Conservation (phyloP, 139 green algal species). For the Choricystis sp. region DNA sequence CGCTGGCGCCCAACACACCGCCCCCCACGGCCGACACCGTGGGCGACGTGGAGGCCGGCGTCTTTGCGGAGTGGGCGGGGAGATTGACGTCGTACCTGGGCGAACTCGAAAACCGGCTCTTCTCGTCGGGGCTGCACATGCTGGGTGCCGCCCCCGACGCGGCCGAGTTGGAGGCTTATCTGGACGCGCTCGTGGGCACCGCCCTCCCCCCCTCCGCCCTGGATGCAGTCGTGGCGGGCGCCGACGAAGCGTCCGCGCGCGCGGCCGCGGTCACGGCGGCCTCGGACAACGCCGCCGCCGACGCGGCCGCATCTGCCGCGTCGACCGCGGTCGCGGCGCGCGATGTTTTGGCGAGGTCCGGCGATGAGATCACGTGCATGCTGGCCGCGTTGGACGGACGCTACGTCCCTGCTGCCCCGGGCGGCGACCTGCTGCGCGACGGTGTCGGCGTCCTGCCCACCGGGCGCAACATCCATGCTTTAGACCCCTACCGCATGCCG, state of each 20-base stretch:
- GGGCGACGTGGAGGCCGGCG: slow-evolving; percentile 13
- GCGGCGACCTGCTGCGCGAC: slow-evolving; percentile 88
- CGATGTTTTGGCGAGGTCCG: slow-evolving; percentile 57
- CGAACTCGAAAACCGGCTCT: slow-evolving; percentile 84
- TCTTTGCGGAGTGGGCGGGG: slow-evolving; percentile 52
- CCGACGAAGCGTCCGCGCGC: neutral
- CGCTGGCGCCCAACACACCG: no score
- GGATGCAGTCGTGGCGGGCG: slow-evolving; percentile 28
- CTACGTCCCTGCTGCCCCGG: slow-evolving; percentile 73
- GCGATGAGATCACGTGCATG: slow-evolving; percentile 58
- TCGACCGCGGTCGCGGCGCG: neutral
- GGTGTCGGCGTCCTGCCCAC: slow-evolving; percentile 85
- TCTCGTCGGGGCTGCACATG: slow-evolving; percentile 86
- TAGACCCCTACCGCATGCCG: slow-evolving; percentile 97
- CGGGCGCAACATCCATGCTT: slow-evolving; percentile 91
- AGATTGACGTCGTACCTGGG: slow-evolving; percentile 72
- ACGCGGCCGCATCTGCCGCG: neutral
- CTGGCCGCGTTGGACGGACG: slow-evolving; percentile 62
- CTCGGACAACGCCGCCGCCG: neutral
- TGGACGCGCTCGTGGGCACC: slow-evolving; percentile 52
- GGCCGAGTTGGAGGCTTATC: slow-evolving; percentile 41
- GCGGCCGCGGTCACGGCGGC: neutral
- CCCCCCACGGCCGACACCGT: slow-evolving; percentile 27
- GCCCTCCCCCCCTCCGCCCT: slow-evolving; percentile 39
- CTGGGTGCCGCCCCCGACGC: slow-evolving; percentile 47